phyloP scores from a whole-genome alignment of 2,329 filamentous ascomycete species.

The Aspergillus chevalieri region DNA sequence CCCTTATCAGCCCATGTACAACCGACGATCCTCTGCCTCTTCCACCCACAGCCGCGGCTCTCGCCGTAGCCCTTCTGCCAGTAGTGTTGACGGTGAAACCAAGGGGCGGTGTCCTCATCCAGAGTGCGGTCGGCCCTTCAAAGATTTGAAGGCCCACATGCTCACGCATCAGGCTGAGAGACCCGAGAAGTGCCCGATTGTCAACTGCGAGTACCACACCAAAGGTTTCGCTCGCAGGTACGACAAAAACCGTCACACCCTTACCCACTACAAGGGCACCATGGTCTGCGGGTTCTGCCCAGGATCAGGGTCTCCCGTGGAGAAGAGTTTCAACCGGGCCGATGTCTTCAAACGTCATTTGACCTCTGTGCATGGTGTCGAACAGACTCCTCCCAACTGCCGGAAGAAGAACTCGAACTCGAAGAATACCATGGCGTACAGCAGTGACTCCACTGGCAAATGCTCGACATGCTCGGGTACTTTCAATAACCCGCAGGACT shows the following conservation, averaged over 20 bases:
- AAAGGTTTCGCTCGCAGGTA: slow-evolving; percentile 95
- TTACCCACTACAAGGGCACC: slow-evolving; percentile 94
- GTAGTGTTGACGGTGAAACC: slow-evolving; percentile 56
- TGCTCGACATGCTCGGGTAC: slow-evolving; percentile 86
- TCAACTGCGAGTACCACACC: slow-evolving; percentile 82
- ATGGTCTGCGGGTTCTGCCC: slow-evolving; percentile 97
- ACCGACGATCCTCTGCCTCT: slow-evolving; percentile 61
- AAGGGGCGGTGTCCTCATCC: slow-evolving; percentile 68
- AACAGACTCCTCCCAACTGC: slow-evolving; percentile 87
- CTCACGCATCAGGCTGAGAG: slow-evolving; percentile 86
- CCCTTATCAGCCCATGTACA: slow-evolving; percentile 45
- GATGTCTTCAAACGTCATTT: slow-evolving; percentile 95
- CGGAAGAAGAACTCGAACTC: slow-evolving; percentile 60
- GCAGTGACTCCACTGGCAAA: slow-evolving; percentile 72
- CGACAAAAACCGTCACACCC: slow-evolving; percentile 88
- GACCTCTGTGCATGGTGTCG: slow-evolving; percentile 83
- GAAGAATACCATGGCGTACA: slow-evolving; percentile 58
- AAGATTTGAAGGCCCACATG: slow-evolving; percentile 90
- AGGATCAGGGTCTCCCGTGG: slow-evolving; percentile 76
- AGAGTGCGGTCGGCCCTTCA: slow-evolving; percentile 80
- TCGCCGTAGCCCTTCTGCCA: slow-evolving; percentile 53
- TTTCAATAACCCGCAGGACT: slow-evolving; percentile 85
- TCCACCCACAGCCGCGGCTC: slow-evolving; percentile 64
- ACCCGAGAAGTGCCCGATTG: slow-evolving; percentile 89
- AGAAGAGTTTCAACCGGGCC: slow-evolving; percentile 93